Evolutionary conservation across 768 basidiomycete genomes (phyloP).

Genomic region (Amanita polypyramis): DNA sequence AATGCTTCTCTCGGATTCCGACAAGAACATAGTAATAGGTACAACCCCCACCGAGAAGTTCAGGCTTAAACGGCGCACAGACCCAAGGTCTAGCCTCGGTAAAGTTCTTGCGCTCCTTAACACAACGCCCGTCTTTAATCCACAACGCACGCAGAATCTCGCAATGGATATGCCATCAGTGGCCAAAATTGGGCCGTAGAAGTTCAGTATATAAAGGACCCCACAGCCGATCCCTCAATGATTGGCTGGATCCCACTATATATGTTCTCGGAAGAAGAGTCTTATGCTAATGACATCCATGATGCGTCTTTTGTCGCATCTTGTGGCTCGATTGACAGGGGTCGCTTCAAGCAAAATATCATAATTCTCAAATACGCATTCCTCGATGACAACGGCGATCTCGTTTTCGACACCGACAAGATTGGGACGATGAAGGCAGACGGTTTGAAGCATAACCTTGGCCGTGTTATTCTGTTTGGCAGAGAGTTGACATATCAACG

Average conservation of each 20-base stretch:
- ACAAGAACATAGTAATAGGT: constrained; percentile 6
- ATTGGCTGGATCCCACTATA: constrained; percentile 17
- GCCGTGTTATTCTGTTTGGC: neutral
- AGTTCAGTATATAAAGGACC: constrained; percentile 10
- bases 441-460: neutral
- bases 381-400: constrained; percentile 14
- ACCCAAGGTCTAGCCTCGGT: constrained; percentile 7
- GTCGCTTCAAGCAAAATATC: constrained; percentile 18
- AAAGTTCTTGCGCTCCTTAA: neutral
- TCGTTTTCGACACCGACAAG: neutral
- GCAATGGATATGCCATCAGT: neutral
- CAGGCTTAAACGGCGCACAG: constrained; percentile 1
- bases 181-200: constrained; percentile 11
- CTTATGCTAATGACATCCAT: constrained; percentile 14
- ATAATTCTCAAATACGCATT: constrained; percentile 15
- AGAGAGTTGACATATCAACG: neutral
- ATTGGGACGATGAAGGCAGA: neutral
- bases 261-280: constrained; percentile 21
- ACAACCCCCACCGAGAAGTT: constrained; percentile 6
- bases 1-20: constrained; percentile 6
- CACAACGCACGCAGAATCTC: neutral
- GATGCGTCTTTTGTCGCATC: constrained; percentile 17
- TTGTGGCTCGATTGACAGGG: constrained; percentile 9
- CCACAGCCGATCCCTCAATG: neutral
- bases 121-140: neutral